Evolutionary conservation across 1,139 yeast genomes (phyloP), one percentile per base, ranked within the genome.

Genomic region (Pichia sp.): DNA sequence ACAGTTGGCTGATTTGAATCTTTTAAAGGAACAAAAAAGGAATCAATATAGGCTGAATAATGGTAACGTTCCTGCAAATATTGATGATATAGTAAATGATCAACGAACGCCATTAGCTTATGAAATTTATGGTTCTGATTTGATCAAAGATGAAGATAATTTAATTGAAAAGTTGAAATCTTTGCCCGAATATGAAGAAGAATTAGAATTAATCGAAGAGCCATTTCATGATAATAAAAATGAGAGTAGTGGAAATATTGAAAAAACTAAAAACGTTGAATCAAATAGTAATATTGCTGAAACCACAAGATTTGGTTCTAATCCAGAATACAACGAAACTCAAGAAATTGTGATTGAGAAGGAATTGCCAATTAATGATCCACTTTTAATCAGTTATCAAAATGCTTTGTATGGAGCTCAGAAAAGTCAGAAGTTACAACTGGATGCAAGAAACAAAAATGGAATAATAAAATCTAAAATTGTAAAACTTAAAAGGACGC

Each of bases 401-500:
- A 47, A 41, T 32, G 46, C 47, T 30, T 30, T 61, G 9, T 55
- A 51, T 30, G n/a, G n/a, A n/a, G n/a, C n/a, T n/a, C n/a, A n/a
- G n/a, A n/a, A n/a, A n/a, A n/a, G n/a, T n/a, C n/a, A n/a, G n/a
- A n/a, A n/a, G n/a, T n/a, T n/a, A n/a, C n/a, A n/a, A n/a, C n/a
- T n/a, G n/a, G n/a, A n/a, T n/a, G n/a, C n/a, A n/a, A n/a, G n/a
- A n/a, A n/a, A n/a, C n/a, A n/a, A n/a, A n/a, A n/a, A n/a, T n/a
- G n/a, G n/a, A n/a, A 51, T 55, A 2, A 55, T 61, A 24, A 47
- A 48, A 38, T 51, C 62, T 1, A 61, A 59, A 46, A 48, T 62
- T 10, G 61, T 62, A 20, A 54, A 57, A 41, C 55, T 60, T 33
- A 66, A 63, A 50, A 63, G 71, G 47, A 59, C 57, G 37, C 73